Evolutionary conservation across 1,284 basidiomycete species (phyloP).

Genomic region (Ganoderma boninense): DNA sequence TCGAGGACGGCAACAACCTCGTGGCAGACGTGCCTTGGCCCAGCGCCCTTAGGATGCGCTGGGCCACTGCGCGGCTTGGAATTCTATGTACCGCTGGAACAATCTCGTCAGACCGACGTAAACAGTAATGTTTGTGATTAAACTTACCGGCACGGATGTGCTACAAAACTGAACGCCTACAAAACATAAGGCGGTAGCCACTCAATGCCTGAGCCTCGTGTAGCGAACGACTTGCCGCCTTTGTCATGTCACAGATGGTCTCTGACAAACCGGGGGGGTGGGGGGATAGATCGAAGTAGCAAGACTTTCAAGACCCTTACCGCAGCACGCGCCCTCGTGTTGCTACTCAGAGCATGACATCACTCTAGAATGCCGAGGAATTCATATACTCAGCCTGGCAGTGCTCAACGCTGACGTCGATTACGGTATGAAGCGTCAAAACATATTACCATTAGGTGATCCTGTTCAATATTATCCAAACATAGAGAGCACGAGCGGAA

Average conservation of each 20-base stretch:
- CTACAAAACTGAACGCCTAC: not conserved
- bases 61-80: not conserved
- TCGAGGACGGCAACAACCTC: not conserved
- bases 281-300: not conserved
- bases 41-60: not conserved
- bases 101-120: not conserved
- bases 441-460: not conserved
- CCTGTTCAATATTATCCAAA: constrained; percentile 1
- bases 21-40: not conserved
- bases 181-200: not conserved
- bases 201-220: not conserved
- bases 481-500: not conserved
- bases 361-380: not conserved
- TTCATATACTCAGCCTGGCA: not conserved
- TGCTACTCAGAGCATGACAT: not conserved
- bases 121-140: not conserved
- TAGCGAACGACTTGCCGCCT: not conserved
- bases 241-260: not conserved
- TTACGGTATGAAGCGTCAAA: not conserved
- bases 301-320: not conserved
- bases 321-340: not conserved
- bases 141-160: not conserved
- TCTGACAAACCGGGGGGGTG: not conserved
- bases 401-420: not conserved
- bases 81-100: not conserved